Evolutionary conservation across 2,329 filamentous ascomycete species (phyloP).

Genomic region (Fusarium mangiferae): DNA sequence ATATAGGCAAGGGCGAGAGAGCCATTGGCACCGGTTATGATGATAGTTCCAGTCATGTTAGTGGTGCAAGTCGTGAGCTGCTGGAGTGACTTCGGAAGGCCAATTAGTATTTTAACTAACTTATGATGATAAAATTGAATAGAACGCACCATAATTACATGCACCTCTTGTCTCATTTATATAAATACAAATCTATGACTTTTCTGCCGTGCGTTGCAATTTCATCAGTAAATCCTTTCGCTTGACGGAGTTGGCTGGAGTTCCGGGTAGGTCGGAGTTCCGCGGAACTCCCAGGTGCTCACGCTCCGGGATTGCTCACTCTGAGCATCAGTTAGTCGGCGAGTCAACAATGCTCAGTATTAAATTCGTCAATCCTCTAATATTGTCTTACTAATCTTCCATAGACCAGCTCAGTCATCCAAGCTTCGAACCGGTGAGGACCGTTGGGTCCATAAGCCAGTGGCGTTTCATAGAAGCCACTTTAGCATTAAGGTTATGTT

Average conservation of each 20-base stretch:
- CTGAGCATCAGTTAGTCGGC: rapidly evolving
- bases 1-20: slow-evolving; percentile 41
- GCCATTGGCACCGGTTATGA: slow-evolving; percentile 53
- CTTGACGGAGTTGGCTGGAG: slow-evolving; percentile 2
- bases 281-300: slow-evolving; percentile 18
- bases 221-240: background rate
- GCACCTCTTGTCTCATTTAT: background rate
- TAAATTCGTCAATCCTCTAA: background rate
- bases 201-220: background rate
- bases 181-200: background rate
- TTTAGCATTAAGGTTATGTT: background rate
- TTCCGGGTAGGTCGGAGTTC: slow-evolving; percentile 24
- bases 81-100: no score
- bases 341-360: no score
- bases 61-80: background rate
- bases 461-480: background rate
- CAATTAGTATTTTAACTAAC: no score
- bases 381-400: rapidly evolving
- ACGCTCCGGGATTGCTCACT: background rate
- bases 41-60: slow-evolving; percentile 47
- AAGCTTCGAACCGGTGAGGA: background rate
- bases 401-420: rapidly evolving
- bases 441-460: background rate
- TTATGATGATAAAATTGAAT: no score
- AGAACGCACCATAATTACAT: background rate